These are phyloP conservation scores for Phlebiopsis gigantea DNA, from an alignment of 768 basidiomycete species.

Conservation along the genomic window DNA sequence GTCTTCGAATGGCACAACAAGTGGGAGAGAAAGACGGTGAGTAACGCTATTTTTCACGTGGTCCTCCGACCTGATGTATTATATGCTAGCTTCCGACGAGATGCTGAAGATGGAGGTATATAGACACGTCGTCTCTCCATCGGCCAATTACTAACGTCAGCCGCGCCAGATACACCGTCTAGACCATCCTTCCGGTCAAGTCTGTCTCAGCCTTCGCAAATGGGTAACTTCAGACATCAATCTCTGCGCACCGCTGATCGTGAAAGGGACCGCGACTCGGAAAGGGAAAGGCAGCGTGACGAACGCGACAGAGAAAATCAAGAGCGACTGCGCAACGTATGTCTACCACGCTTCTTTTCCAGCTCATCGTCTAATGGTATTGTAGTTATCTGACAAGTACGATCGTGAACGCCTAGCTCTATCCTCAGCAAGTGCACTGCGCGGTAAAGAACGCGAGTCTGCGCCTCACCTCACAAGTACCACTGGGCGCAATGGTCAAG, in stretches of 20 bases:
- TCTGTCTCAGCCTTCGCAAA: conserved; percentile 80
- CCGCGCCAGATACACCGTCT: conserved; percentile 40
- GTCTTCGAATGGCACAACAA: conserved; percentile 39
- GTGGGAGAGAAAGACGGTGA: conserved; percentile 66
- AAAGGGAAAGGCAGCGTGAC: conserved; percentile 48
- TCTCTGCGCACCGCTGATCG: conserved; percentile 67
- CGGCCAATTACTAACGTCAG: not conserved
- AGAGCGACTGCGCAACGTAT: conserved; percentile 70
- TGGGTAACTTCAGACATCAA: conserved; percentile 92
- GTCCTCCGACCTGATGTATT: conserved; percentile 13
- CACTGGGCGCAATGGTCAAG: conserved; percentile 36
- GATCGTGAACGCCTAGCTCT: conserved; percentile 74
- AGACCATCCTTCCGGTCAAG: conserved; percentile 69
- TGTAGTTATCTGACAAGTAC: conserved; percentile 80
- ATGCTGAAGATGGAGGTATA: conserved; percentile 69
- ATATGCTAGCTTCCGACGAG: conserved; percentile 60
- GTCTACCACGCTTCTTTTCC: conserved; percentile 4
- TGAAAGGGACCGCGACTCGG: conserved; percentile 33
- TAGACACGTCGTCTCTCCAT: not conserved
- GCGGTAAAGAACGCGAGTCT: conserved; percentile 64
- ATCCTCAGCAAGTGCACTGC: conserved; percentile 38
- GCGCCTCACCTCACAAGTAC: conserved; percentile 52
- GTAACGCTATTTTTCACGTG: conserved; percentile 13
- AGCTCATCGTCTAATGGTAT: conserved; percentile 7
- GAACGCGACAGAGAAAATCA: conserved; percentile 71